Conservation (phyloP, 192 early-diverging fungal species). For the Chytriomyces confervae region DNA sequence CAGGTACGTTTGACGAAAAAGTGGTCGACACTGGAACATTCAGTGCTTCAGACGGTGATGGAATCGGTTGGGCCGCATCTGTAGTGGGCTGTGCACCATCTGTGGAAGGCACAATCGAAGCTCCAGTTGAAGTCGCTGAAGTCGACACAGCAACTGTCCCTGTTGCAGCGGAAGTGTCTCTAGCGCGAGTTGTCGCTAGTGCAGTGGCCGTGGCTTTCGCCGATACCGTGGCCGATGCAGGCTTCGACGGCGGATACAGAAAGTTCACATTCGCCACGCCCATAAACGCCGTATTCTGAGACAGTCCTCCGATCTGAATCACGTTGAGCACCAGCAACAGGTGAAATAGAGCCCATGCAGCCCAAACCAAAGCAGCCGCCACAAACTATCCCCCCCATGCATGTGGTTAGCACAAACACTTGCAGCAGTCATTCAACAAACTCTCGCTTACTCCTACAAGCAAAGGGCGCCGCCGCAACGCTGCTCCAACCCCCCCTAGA, state of each 20-base stretch:
- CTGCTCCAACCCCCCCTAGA: neutral
- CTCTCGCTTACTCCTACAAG: neutral
- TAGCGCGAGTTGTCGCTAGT: neutral
- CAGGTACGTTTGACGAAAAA: neutral
- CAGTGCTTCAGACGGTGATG: neutral
- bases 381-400: neutral
- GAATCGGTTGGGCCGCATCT: no score
- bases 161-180: neutral
- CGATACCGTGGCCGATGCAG: neutral
- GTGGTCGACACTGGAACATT: neutral
- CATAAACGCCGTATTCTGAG: neutral
- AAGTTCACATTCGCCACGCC: neutral
- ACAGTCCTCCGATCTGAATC: neutral
- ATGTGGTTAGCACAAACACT: neutral
- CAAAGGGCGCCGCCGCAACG: neutral
- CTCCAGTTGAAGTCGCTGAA: no score
- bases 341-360: slow-evolving; percentile 20
- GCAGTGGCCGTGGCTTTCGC: neutral
- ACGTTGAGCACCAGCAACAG: slow-evolving; percentile 17
- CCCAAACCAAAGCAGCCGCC: slow-evolving; percentile 19
- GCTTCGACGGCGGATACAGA: neutral
- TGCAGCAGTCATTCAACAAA: neutral
- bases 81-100: neutral
- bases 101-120: slow-evolving; percentile 3
- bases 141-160: no score